Evolutionary conservation across 75 land plant species (phyloP).

Genomic region (Isoetes taiwanensis): DNA sequence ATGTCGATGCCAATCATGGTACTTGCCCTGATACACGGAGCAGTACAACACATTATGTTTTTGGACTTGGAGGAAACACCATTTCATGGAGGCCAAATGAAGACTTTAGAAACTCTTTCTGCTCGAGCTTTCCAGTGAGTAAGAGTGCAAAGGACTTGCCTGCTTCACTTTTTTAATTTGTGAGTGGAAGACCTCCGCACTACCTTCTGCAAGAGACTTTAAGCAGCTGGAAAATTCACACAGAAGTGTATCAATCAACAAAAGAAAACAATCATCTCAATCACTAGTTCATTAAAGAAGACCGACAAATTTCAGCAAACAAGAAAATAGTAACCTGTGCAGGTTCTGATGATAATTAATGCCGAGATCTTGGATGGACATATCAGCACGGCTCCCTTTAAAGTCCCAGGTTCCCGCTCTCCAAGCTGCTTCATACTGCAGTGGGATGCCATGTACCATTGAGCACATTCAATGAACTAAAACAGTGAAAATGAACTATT

Average conservation of each 20-base stretch:
- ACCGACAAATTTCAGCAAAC: not conserved
- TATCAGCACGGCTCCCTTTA: not conserved
- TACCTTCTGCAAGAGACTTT: conserved; percentile 69
- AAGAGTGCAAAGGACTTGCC: conserved; percentile 22
- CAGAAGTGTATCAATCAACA: too few relatives aligned
- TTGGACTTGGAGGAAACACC: too few relatives aligned
- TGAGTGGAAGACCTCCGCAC: conserved; percentile 32
- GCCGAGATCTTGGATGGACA: not conserved
- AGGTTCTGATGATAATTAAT: conserved; percentile 56
- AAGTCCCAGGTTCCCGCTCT: conserved; percentile 93
- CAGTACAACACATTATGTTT: not conserved
- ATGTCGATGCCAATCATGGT: too few relatives aligned
- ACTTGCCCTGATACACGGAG: not conserved
- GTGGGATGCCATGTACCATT: not conserved
- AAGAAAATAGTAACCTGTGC: conserved; percentile 45
- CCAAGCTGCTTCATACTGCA: conserved; percentile 98
- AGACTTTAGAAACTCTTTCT: too few relatives aligned
- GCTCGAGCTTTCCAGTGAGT: too few relatives aligned
- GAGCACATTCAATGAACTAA: too few relatives aligned
- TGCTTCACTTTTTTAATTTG: conserved; percentile 51
- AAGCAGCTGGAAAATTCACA: conserved; percentile 53
- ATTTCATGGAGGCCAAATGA: too few relatives aligned
- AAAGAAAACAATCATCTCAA: too few relatives aligned
- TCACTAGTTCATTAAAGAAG: too few relatives aligned
- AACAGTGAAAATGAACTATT: not conserved